Base-by-base conservation (phyloP, 352 stramenopile genomes). In the Phytophthora pseudosyringae region DNA sequence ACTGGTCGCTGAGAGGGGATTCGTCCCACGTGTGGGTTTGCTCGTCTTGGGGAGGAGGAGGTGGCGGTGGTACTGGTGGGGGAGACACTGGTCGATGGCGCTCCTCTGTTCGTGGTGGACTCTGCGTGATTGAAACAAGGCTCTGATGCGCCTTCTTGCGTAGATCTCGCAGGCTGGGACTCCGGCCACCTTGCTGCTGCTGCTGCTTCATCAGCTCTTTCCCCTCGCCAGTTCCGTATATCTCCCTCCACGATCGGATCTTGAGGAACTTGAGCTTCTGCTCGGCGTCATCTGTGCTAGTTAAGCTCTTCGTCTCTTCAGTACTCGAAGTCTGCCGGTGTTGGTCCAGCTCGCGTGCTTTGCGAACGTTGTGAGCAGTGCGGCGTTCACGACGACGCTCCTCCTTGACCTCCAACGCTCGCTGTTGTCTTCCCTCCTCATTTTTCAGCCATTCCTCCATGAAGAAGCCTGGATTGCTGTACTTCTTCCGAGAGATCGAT, bases 221-320 rank as follows among this genome's bases (percentile, higher is more conserved):
- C 0, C 80, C 78, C 48, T 89, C 80, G 0, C 80, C 80, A 15
- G 73, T 89, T 10, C 80, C 80, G 38, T 88, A 89, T 16, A 85
- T 81, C 33, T 89, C 80, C 11, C 69, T 74, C 80, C 80, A 89
- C 45, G 80, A 88, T 4, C 80, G 72, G 26, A 89, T 88, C 21
- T 75, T 81, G 29, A 88, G 65, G 16, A 86, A 88, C 15, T 79
- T 83, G 28, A 69, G 45, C 43, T 73, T 67, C n/a, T 75, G 60
- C 33, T 81, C 67, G 8, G 49, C 49, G 15, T 60, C 53, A 18
- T 69, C 73, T n/a, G 47, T 67, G 25, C 68, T 67, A 6, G 26
- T 18, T 38, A 58, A 54, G 12, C 38, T 78, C 49, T 69, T 64
- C 12, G 48, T 45, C 18, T 75, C 63, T 60, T 54, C 18, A 45